Evolutionary conservation across 257 asterid species (phyloP), one percentile per base, ranked within the genome.

Genomic region (Nyctanthes arbortristis): DNA sequence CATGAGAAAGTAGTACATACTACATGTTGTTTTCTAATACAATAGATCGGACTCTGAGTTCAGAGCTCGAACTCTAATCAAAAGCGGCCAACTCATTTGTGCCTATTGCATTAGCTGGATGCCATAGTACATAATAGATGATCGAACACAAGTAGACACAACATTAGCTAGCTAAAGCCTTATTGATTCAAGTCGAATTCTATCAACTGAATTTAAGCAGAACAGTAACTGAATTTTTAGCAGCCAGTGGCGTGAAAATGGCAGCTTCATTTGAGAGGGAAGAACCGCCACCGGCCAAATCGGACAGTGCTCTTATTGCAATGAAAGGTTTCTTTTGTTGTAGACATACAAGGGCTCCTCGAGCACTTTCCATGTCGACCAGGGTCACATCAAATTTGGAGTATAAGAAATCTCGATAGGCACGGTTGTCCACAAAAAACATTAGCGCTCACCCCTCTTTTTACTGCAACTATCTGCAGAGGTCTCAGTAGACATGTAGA

Each of bases 341-440:
- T 5, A 67, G 70, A 56, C 78, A 72, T n/a, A 72, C 32, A 0
- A 77, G 63, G 7, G 78, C 81, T 12, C 72, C 75, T 7, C 69
- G 69, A 3, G 81, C 78, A 18, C 69, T 72, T 64, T 77, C 81
- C 81, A 77, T 77, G 56, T 77, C 81, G 1, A 77, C 60, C 34
- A 75, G 27, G 9, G 78, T 72, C 20, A 67, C 81, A n/a, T 77
- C 63, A 63, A 72, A 77, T 30, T 77, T 77, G 8, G 70, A 67
- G 45, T 54, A n/a, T 58, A 77, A 35, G 61, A 67, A 77, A 27
- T 63, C 31, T 14, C 72, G 37, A 61, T 67, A 77, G 11, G 81
- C 81, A 4, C 56, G 40, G 18, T 77, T 77, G 49, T 77, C 81
- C 2, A 72, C 67, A 4, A 61, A 77, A n/a, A 8, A 63, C 68